Base-by-base conservation (phyloP, 2,329 filamentous ascomycete genomes). In the Cladophialophora psammophila region DNA sequence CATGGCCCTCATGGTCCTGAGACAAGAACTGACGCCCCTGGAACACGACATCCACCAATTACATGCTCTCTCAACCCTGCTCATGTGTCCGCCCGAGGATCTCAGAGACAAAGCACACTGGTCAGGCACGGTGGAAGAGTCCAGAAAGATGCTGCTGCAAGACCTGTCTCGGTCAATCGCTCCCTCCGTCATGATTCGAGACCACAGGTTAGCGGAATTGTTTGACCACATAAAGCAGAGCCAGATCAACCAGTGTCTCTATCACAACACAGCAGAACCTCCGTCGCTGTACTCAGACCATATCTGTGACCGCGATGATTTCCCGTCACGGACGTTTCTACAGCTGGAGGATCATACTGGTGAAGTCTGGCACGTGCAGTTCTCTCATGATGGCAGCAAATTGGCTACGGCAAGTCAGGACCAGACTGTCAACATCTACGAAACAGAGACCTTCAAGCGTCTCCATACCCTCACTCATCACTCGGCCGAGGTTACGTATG, bases 181-280 rank as follows among this genome's bases (percentile, higher is more conserved):
- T 1, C 94, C 95, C 0, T 95, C 93, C 3, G 92, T 97, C 53
- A 98, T 99, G 94, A 91, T 99, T 63, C 95, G 95, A 1, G 92
- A 97, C 75, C 92, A 95, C 77, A 90, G 95, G 6, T 83, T 99
- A 53, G 92, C 93, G 1, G 86, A 89, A 38, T 83, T 99, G 15
- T 82, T 99, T 60, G 86, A 94, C 65, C 89, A 96, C 71, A 89
- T 97, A 42, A 97, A 97, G 76, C 86, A 90, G 68, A 88, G 85
- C 69, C 94, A 97, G 80, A 91, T 97, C 66, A 87, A 89, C 60
- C 87, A 87, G 35, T 99, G 95, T 76, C 81, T 94, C 45, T 98
- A 94, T 78, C 95, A 99, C 80, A 97, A 96, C 61, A 93, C 89
- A 3, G 85, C 88, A 1, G 80, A 84, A 3, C 87, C 92, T 1